Evolutionary conservation across 2,329 filamentous ascomycete species (phyloP).

Genomic region (Aureobasidium subglaciale): DNA sequence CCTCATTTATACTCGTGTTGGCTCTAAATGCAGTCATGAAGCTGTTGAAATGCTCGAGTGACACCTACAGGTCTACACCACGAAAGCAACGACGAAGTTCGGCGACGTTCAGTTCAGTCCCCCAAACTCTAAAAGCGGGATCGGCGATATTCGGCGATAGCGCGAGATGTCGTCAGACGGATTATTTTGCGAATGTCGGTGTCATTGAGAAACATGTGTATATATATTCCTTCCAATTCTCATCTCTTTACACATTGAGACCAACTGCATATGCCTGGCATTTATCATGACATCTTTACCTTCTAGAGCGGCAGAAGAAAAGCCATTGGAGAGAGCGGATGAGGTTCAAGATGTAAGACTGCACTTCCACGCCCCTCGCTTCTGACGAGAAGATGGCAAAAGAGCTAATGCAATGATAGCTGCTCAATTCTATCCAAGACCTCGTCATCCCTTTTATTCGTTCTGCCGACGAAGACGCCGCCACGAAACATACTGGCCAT

Average conservation of each 20-base stretch:
- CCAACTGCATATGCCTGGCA: not conserved
- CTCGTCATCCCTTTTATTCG: conserved; percentile 65
- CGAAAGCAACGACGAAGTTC: too few relatives aligned
- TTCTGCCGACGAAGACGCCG: conserved; percentile 59
- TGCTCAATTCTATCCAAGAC: conserved; percentile 59
- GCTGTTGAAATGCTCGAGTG: too few relatives aligned
- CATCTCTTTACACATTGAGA: not conserved
- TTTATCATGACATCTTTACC: conserved; percentile 16
- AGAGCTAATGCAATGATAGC: conserved; percentile 38
- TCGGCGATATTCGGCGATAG: conserved; percentile 13
- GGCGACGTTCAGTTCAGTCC: not conserved
- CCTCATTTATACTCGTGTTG: too few relatives aligned
- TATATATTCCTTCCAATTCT: not conserved
- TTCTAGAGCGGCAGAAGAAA: conserved; percentile 15
- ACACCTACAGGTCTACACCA: too few relatives aligned
- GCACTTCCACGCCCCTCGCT: too few relatives aligned
- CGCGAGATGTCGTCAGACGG: conserved; percentile 6
- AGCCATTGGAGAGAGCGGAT: conserved; percentile 25
- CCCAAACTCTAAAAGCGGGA: not conserved
- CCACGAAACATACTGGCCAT: conserved; percentile 48
- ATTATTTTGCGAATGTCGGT: not conserved
- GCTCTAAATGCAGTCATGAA: too few relatives aligned
- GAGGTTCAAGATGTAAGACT: conserved; percentile 31
- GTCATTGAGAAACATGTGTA: not conserved
- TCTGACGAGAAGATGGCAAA: not conserved